Evolutionary conservation across 371 early-diverging fungal genomes (phyloP).

Genomic region (Apophysomyces trapeziformis): DNA sequence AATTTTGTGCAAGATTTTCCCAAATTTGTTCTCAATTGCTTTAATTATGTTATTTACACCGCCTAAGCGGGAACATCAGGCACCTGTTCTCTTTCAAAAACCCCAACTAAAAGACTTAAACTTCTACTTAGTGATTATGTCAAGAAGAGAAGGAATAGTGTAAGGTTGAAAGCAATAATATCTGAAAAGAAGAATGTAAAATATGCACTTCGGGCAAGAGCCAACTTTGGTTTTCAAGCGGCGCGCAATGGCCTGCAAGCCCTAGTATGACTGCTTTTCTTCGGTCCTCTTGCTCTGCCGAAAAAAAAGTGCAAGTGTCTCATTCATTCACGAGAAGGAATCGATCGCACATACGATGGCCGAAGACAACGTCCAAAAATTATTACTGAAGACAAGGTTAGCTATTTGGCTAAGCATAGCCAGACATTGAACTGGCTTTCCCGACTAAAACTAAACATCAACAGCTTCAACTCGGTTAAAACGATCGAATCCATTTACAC

Average conservation of each 20-base stretch:
- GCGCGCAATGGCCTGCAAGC: background rate
- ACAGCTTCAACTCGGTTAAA: conserved; percentile 74
- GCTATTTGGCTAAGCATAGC: too few species aligned
- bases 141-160: too few species aligned
- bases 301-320: background rate
- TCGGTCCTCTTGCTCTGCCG: background rate
- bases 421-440: background rate
- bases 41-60: too few species aligned
- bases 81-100: too few species aligned
- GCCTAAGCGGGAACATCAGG: too few species aligned
- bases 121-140: too few species aligned
- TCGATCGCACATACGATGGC: conserved; percentile 24
- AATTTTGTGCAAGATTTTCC: too few species aligned
- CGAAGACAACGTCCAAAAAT: conserved; percentile 29
- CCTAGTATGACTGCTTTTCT: conserved; percentile 7
- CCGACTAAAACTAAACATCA: background rate
- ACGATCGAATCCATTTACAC: conserved; percentile 93
- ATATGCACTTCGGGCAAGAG: too few species aligned
- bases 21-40: too few species aligned
- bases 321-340: background rate
- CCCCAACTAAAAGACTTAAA: too few species aligned
- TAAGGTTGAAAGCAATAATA: too few species aligned
- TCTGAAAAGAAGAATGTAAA: too few species aligned
- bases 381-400: conserved; percentile 31
- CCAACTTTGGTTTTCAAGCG: background rate